Percentiles rank a stretch among this genome's conserved stretches.
Evolutionary conservation across 1,284 basidiomycete genomes (phyloP).

Genomic region (Apiotrichum akiyoshidainum): DNA sequence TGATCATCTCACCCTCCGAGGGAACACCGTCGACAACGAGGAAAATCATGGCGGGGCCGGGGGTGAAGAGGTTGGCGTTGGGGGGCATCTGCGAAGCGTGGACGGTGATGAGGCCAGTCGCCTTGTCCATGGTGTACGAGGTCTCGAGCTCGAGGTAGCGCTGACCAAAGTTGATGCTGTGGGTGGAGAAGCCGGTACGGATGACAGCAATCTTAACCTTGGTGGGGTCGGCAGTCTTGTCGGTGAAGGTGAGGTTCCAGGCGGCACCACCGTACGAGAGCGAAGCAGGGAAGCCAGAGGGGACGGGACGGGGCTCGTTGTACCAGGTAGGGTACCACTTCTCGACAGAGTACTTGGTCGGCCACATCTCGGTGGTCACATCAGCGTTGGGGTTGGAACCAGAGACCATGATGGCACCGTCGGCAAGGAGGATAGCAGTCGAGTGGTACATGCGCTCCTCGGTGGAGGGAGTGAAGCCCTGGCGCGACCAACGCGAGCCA

Average conservation of each 20-base stretch:
- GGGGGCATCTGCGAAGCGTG: conserved; percentile 76
- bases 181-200: conserved; percentile 88
- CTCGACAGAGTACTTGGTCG: conserved; percentile 48
- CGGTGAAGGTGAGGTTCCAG: conserved; percentile 68
- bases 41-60: conserved; percentile 77
- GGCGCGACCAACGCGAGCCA: conserved; percentile 66
- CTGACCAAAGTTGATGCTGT: conserved; percentile 67
- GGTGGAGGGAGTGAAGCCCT: conserved; percentile 64
- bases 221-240: conserved; percentile 56
- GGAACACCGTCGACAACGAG: conserved; percentile 81
- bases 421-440: conserved; percentile 77
- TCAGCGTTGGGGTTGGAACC: conserved; percentile 78
- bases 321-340: conserved; percentile 54
- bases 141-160: conserved; percentile 65
- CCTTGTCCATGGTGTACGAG: conserved; percentile 72
- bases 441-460: conserved; percentile 85
- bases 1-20: conserved; percentile 67
- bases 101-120: conserved; percentile 68
- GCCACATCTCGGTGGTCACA: conserved; percentile 48
- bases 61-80: conserved; percentile 78
- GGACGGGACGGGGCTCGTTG: conserved; percentile 65
- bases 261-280: conserved; percentile 68
- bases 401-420: conserved; percentile 79
- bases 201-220: conserved; percentile 71
- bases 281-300: conserved; percentile 30